Evolutionary conservation across 1,284 basidiomycete species (phyloP), one percentile per base, ranked within the genome.

Genomic region (Rhodofomes roseus): DNA sequence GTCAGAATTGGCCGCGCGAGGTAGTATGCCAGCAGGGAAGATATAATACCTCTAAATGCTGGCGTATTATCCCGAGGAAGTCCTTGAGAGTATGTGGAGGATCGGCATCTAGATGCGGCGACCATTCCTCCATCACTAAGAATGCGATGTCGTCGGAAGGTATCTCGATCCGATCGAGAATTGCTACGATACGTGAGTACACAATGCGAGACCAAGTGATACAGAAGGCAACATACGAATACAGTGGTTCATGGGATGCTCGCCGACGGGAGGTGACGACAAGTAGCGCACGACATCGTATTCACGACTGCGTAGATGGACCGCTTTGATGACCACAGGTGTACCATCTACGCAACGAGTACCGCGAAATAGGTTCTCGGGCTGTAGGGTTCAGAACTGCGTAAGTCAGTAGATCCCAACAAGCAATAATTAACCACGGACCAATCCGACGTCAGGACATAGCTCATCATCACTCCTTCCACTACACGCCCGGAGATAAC

Each of bases 51-150:
- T 89, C 85, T 54, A 89, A 83, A 63, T 82, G 86, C 67, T 88
- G 86, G 20, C 81, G 81, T 54, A 90, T 65, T n/a, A 79, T 79
- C 4, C 73, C 75, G 29, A 90, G 70, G 65, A 89, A 88, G 11
- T 77, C 71, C 43, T 73, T 73, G 53, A 85, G 68, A 63, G 77
- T 82, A 66, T 79, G 80, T 18, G 85, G 82, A 25, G 76, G 71
- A 55, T 76, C 79, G 5, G 79, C 72, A 31, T 87, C 76, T 25
- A 88, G 72, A 58, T 86, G 79, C 9, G 87, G 77, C 18, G 84
- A 86, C 88, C 89, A 91, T 70, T 89, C 84, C 69, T 90, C 89
- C 87, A 90, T 90, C 41, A 90, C 82, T 58, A 91, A 84, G 65
- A 91, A 85, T 8, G 77, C 84, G 37, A 87, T 68, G 54, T 76